A percentile compares a stretch with the other conserved stretches of the same genome.
Conservation (phyloP, 1,284 basidiomycete genomes). For the Schizophyllum commune region DNA sequence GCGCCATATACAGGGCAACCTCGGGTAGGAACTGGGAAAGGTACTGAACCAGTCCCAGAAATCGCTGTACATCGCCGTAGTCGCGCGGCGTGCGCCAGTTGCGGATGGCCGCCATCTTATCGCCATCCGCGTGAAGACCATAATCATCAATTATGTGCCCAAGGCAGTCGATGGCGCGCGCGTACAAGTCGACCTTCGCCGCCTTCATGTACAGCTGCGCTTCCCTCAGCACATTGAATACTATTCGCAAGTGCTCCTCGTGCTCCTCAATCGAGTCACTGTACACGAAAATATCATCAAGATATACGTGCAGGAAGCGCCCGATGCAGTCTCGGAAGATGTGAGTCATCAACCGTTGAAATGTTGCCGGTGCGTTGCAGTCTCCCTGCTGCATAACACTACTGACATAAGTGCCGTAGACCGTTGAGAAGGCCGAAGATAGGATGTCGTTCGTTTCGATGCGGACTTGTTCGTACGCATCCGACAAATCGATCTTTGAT, state of each 20-base stretch:
- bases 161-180: conserved; percentile 2
- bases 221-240: conserved; percentile 4
- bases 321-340: conserved; percentile 7
- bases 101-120: conserved; percentile 3
- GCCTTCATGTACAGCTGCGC: conserved; percentile 5
- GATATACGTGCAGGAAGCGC: conserved; percentile 5
- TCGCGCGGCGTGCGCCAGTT: conserved; percentile 2
- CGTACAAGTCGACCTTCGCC: conserved; percentile 3
- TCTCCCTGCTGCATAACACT: conserved; percentile 11
- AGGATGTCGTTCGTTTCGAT: neutral
- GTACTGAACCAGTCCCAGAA: conserved; percentile 33
- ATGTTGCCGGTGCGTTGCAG: conserved; percentile 9
- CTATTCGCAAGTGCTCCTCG: conserved; percentile 5
- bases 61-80: conserved; percentile 25
- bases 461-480: conserved; percentile 2
- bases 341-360: conserved; percentile 10
- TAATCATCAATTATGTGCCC: conserved; percentile 1
- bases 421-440: conserved; percentile 1
- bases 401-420: neutral
- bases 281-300: conserved; percentile 5
- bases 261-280: conserved; percentile 1
- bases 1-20: conserved; percentile 22
- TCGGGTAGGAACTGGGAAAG: conserved; percentile 30
- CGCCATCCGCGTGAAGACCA: conserved; percentile 3
- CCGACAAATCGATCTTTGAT: neutral